Percentiles rank a stretch among this genome's conserved stretches.
These are phyloP conservation scores for Colletotrichum salicis DNA, from an alignment of 2,329 filamentous ascomycete genomes.

Conservation along the genomic window DNA sequence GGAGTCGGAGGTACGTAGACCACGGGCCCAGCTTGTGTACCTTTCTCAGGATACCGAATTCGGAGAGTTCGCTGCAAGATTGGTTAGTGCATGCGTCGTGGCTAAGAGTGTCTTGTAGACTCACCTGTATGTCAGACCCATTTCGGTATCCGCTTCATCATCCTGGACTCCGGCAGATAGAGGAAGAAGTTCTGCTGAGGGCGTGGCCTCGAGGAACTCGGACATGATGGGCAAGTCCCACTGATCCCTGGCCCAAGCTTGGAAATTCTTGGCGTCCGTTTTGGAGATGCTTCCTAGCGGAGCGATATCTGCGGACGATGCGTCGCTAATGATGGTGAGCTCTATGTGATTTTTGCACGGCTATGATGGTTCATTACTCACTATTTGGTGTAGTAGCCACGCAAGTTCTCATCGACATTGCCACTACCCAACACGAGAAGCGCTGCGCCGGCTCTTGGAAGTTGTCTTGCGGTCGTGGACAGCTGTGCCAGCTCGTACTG, in stretches of 20 bases:
- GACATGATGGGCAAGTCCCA: conserved; percentile 72
- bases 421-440: conserved; percentile 71
- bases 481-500: conserved; percentile 73
- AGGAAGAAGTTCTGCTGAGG: conserved; percentile 63
- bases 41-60: conserved; percentile 52
- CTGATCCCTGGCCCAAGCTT: conserved; percentile 63
- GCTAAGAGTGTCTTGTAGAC: no score
- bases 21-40: conserved; percentile 54
- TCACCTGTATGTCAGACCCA: conserved; percentile 53
- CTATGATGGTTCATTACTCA: background rate
- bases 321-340: conserved; percentile 51
- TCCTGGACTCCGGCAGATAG: conserved; percentile 52
- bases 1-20: conserved; percentile 50
- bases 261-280: conserved; percentile 73
- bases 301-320: conserved; percentile 64
- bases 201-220: conserved; percentile 69
- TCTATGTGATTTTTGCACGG: background rate
- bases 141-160: conserved; percentile 52
- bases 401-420: conserved; percentile 67
- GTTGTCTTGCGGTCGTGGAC: conserved; percentile 66
- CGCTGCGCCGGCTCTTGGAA: conserved; percentile 61
- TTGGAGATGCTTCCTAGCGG: conserved; percentile 67
- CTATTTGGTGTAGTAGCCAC: conserved; percentile 71
- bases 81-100: background rate
- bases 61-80: conserved; percentile 46